Evolutionary conservation across 78 protist genomes (phyloP).

Genomic region (Speleostelium caveatum): DNA sequence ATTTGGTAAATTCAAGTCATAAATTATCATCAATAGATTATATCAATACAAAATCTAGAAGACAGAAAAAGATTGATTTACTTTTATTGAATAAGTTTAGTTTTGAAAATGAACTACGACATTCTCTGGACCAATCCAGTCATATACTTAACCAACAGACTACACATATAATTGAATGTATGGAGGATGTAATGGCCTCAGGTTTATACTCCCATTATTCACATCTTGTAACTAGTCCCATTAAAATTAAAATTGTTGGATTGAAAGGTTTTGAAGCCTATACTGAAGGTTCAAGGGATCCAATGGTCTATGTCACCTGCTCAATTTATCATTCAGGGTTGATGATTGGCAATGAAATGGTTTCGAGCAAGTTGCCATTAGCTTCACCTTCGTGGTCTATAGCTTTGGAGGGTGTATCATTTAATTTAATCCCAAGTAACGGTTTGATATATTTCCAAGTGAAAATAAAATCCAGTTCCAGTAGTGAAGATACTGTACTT

Average conservation of each 20-base stretch:
- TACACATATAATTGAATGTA: no score
- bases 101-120: no score
- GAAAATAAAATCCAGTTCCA: neutral
- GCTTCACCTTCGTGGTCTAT: conserved; percentile 21
- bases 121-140: no score
- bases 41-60: conserved; percentile 63
- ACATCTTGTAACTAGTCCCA: no score
- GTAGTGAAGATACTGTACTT: neutral
- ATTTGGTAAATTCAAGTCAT: conserved; percentile 7
- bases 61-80: conserved; percentile 71
- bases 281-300: no score
- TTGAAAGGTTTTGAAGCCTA: no score
- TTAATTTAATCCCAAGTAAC: conserved; percentile 27
- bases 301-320: no score
- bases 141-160: no score
- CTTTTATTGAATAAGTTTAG: no score
- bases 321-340: conserved; percentile 34
- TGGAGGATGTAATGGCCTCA: no score
- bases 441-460: conserved; percentile 7
- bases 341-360: conserved; percentile 30
- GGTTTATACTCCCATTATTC: no score
- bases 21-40: conserved; percentile 46
- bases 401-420: conserved; percentile 27
- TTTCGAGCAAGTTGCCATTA: neutral
- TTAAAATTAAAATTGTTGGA: no score